Evolutionary conservation across 345 rosid species (phyloP), one percentile per base, ranked within the genome.

Genomic region (Euphorbia lathyris): DNA sequence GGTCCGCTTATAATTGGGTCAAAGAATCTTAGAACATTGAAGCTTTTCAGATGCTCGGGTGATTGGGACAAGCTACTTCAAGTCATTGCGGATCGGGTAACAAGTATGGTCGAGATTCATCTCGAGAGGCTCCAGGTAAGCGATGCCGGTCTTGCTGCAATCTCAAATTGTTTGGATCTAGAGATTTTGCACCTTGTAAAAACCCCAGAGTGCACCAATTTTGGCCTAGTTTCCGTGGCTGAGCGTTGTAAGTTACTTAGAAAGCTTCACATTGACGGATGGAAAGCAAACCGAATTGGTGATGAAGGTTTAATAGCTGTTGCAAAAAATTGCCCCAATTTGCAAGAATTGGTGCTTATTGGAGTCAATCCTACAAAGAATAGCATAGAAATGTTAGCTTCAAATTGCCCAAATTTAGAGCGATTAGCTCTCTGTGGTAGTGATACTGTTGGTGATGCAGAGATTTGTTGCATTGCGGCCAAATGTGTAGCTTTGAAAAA

Each of bases 251-350:
- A 73, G 68, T 74, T 84, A 32, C 59, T 89, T 57, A 82, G 90
- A 65, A 89, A 91, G 88, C 92, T 90, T 74, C 89, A 88, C 70
- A 83, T 88, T 10, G 97, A 91, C 83, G 95, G 95, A 40, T 85
- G 86, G 81, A 91, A 86, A 78, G 86, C 84, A 0, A 85, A 89
- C 66, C 83, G 87, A 27, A 86, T 89, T 22, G 90, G 91, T 0
- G 95, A 91, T 61, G 86, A 89, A 10, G 93, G 95, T 45, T 67
- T 89, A 34, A 70, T 77, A 3, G 75, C 89, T 1, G 83, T 89
- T 13, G 89, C 90, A 0, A 89, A 85, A 64, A 78, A 64, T 32
- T 87, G 90, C 74, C 76, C 85, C 25, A 89, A 84, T 76, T 77
- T 91, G 70, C 92, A 87, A 70, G 96, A 91, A 74, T 66, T 91